Percentiles rank a stretch among this genome's conserved stretches.
Evolutionary conservation across 2,329 filamentous ascomycete genomes (phyloP).

Genomic region (Diplodia seriata): DNA sequence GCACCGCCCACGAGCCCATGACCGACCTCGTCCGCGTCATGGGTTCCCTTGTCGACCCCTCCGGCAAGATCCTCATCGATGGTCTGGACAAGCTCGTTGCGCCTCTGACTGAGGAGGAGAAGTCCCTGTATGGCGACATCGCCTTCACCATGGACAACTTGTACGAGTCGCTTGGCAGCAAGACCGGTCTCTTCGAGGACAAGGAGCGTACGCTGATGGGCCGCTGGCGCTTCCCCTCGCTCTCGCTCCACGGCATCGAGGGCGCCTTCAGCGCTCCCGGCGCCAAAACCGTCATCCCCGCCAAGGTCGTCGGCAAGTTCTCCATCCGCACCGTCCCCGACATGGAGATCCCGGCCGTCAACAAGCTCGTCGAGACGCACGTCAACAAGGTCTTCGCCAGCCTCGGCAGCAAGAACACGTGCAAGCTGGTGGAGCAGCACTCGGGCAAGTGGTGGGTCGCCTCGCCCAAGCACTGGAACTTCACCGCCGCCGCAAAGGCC

Average conservation of each 20-base stretch:
- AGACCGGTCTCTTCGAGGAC: conserved; percentile 83
- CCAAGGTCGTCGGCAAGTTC: conserved; percentile 98
- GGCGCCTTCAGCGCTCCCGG: conserved; percentile 92
- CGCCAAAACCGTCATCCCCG: conserved; percentile 97
- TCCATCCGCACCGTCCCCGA: conserved; percentile 96
- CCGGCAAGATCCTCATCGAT: conserved; percentile 94
- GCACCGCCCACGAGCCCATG: conserved; percentile 97
- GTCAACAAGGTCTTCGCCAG: conserved; percentile 85
- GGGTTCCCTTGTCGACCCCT: conserved; percentile 81
- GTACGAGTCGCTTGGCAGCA: conserved; percentile 87
- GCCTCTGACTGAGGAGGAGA: conserved; percentile 84
- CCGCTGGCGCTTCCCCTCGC: conserved; percentile 91
- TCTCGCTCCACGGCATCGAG: conserved; percentile 93
- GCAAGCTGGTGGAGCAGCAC: conserved; percentile 83
- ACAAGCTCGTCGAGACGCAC: conserved; percentile 82
- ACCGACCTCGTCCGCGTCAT: conserved; percentile 88
- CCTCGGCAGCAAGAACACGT: conserved; percentile 88
- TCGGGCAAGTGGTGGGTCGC: conserved; percentile 99
- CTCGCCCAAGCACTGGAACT: conserved; percentile 98
- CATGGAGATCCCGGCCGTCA: conserved; percentile 93
- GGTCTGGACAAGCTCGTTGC: conserved; percentile 94
- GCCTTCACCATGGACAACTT: conserved; percentile 96
- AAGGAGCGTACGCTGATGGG: conserved; percentile 95
- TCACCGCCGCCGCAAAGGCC: conserved; percentile 91
- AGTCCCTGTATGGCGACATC: conserved; percentile 85